Evolutionary conservation across 805 yeast species (phyloP), one percentile per base, ranked within the genome.

Genomic region (Starmerella floricola): DNA sequence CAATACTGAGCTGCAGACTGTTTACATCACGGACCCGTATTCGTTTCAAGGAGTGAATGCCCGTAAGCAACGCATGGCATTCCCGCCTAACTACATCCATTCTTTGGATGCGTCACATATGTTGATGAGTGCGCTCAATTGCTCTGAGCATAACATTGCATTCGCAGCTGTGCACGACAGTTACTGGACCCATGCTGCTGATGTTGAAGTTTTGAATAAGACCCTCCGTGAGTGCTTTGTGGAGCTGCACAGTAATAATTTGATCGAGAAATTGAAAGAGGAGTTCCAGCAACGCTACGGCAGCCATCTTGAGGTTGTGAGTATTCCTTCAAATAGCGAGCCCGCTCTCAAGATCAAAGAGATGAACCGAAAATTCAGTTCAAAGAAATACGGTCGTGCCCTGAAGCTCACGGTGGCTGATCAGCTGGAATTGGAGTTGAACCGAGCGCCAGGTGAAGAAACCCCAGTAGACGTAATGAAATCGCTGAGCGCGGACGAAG

Each of bases 131-230:
- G 94, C 96, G 0, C 67, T 74, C 38, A 76, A 76, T 19, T 85
- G 95, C 60, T 75, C 79, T 4, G 69, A 76, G 32, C 57, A 58
- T 1, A 75, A 73, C 0, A 62, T 91, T 38, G 67, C 76, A 11
- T 88, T 91, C 68, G 95, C 97, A 0, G 77, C 97, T 0, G 98
- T 88, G 19, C 98, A 88, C 62, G 98, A 88, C 60, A 88, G 97
- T 0, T 88, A 83, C 60, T 88, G 98, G 98, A 86, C 97, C 0
- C 97, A 91, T 59, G 96, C 98, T 1, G 65, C 74, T 38, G 88
- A 83, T 58, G 76, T 88, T 32, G 78, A 77, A 46, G 57, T 56
- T 3, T 78, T 88, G 91, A 84, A 78, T 60, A 55, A 53, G 12
- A 64, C 72, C 34, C 65, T 91, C 49, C 72, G 98, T 56, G 78